Evolutionary conservation across 2,329 filamentous ascomycete species (phyloP).

Genomic region (Trichoderma semiorbis): DNA sequence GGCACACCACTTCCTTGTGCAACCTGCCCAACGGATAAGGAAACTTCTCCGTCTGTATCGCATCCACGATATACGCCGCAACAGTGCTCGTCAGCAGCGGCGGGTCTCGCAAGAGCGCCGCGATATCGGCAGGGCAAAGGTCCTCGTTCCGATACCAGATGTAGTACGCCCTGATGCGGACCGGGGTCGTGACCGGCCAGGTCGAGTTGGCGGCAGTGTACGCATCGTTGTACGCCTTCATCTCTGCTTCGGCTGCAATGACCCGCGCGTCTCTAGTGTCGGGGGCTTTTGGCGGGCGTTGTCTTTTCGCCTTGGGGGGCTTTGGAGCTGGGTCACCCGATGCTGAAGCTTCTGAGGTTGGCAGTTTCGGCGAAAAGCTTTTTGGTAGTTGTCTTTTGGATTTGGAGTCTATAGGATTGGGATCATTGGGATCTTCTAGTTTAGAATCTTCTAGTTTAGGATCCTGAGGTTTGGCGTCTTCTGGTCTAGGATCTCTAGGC

Average conservation of each 20-base stretch:
- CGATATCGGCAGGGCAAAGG: conserved; percentile 48
- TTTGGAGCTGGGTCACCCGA: background rate
- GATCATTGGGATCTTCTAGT: background rate
- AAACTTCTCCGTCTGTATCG: conserved; percentile 49
- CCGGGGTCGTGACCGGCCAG: conserved; percentile 25
- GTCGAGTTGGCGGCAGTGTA: conserved; percentile 28
- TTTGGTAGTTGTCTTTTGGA: background rate
- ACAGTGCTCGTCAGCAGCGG: conserved; percentile 57
- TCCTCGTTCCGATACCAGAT: conserved; percentile 57
- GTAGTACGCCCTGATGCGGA: conserved; percentile 56
- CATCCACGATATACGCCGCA: conserved; percentile 55
- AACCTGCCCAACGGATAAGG: conserved; percentile 47
- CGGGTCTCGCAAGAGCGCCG: conserved; percentile 55
- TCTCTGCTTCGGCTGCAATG: conserved; percentile 40
- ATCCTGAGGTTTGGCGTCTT: conserved; percentile 20
- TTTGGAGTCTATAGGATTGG: conserved; percentile 20
- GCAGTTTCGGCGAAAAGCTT: background rate
- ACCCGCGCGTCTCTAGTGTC: conserved; percentile 39
- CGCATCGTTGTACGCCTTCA: conserved; percentile 31
- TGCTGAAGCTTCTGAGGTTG: background rate
- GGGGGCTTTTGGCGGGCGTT: background rate
- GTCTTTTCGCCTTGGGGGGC: background rate
- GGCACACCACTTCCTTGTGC: conserved; percentile 41
- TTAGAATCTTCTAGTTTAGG: background rate
- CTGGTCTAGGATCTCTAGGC: conserved; percentile 20